Conservation (phyloP, 257 asterid species). For the Nemophila menziesii region DNA sequence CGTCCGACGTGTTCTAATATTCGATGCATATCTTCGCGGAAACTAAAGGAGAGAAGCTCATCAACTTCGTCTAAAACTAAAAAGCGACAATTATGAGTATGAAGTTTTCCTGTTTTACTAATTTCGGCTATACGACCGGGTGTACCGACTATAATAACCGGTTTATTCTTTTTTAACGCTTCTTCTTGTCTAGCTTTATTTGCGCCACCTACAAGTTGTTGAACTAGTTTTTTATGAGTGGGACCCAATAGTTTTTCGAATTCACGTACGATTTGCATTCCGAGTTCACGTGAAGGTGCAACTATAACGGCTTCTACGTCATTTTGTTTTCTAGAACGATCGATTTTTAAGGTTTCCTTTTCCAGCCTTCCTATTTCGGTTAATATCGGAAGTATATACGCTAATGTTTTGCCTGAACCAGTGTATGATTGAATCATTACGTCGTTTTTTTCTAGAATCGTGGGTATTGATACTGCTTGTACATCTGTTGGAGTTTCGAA, state of each 20-base stretch:
- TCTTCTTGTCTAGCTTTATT: conserved; percentile 91
- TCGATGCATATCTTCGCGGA: conserved; percentile 86
- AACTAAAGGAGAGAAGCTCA: conserved; percentile 81
- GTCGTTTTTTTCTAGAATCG: conserved; percentile 62
- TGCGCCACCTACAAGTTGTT: conserved; percentile 98
- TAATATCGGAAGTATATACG: conserved; percentile 92
- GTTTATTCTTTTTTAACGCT: conserved; percentile 86
- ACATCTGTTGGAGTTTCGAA: conserved; percentile 76
- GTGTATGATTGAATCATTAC: conserved; percentile 92
- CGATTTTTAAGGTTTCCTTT: conserved; percentile 17
- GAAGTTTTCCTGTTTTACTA: conserved; percentile 84
- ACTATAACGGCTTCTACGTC: conserved; percentile 76
- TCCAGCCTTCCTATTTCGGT: conserved; percentile 54
- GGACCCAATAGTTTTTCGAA: conserved; percentile 87
- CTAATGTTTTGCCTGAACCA: conserved; percentile 95
- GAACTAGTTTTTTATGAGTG: conserved; percentile 62
- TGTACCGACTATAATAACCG: conserved; percentile 79
- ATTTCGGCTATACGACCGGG: conserved; percentile 95
- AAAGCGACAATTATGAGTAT: conserved; percentile 68
- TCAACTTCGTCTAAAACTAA: conserved; percentile 91
- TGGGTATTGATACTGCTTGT: conserved; percentile 86
- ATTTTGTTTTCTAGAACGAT: conserved; percentile 23
- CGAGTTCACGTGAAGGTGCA: conserved; percentile 98
- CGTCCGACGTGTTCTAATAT: conserved; percentile 84
- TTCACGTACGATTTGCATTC: conserved; percentile 98